Percentiles rank a stretch among this genome's conserved stretches.
These are phyloP conservation scores for Aspergillus hancockii DNA, from an alignment of 495 filamentous ascomycete genomes.

Conservation along the genomic window DNA sequence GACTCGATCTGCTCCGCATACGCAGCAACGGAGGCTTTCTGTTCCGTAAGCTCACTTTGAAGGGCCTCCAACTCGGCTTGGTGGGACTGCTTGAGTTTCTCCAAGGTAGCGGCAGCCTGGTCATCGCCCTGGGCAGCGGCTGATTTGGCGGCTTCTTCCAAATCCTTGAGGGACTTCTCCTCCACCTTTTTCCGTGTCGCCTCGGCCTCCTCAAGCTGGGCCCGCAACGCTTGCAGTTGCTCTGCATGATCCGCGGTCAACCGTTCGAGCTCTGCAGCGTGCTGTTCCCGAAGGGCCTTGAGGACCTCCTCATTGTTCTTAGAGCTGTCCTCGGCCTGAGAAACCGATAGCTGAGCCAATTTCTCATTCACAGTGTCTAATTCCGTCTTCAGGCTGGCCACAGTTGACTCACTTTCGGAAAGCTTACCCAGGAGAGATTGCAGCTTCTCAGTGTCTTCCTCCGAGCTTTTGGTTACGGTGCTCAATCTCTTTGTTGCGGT, in stretches of 20 bases:
- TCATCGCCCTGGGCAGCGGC: conserved; percentile 40
- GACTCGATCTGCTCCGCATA: conserved; percentile 41
- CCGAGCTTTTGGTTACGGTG: conserved; percentile 29
- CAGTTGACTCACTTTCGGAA: conserved; percentile 43
- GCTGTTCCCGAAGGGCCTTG: conserved; percentile 37
- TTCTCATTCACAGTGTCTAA: conserved; percentile 44
- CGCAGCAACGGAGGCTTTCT: conserved; percentile 37
- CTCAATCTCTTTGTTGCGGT: conserved; percentile 37
- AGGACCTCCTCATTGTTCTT: conserved; percentile 26
- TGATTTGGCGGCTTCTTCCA: conserved; percentile 42
- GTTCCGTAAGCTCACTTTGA: conserved; percentile 38
- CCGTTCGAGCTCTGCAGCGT: conserved; percentile 40
- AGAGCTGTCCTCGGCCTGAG: conserved; percentile 28
- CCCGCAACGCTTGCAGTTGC: conserved; percentile 37
- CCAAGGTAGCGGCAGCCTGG: conserved; percentile 34
- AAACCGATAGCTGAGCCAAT: conserved; percentile 31
- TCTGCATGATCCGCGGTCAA: conserved; percentile 38
- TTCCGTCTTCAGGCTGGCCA: conserved; percentile 40
- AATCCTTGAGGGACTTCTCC: conserved; percentile 40
- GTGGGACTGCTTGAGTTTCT: conserved; percentile 42
- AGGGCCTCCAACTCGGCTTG: conserved; percentile 39
- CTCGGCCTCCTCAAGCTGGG: conserved; percentile 42
- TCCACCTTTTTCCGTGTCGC: conserved; percentile 41
- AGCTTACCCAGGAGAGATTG: conserved; percentile 44
- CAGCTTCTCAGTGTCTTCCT: conserved; percentile 40